Conservation (phyloP, 2,329 filamentous ascomycete species). For the Emydomyces testavorans region DNA sequence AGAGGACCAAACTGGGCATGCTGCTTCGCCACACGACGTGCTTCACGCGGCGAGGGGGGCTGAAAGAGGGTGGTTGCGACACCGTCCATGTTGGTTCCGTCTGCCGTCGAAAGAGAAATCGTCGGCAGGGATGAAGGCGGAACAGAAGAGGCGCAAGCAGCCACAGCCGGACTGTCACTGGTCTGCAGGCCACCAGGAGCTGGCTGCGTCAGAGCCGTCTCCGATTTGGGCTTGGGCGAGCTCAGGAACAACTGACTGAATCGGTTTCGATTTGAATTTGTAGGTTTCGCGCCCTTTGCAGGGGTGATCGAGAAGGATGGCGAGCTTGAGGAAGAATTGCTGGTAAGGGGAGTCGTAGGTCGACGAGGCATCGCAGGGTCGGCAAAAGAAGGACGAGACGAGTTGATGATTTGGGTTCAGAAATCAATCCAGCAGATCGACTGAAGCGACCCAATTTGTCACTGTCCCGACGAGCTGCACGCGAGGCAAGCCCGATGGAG, state of each 20-base stretch:
- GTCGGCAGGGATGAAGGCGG: slow-evolving; percentile 71
- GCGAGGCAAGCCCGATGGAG: slow-evolving; percentile 9
- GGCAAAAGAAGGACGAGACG: too few relatives aligned
- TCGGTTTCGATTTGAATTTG: slow-evolving; percentile 55
- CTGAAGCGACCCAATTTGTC: too few relatives aligned
- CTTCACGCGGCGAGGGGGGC: slow-evolving; percentile 74
- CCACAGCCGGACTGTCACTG: slow-evolving; percentile 44
- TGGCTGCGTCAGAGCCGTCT: slow-evolving; percentile 59
- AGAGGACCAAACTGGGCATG: slow-evolving; percentile 90
- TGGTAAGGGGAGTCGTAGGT: slow-evolving; percentile 48
- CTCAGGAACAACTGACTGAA: slow-evolving; percentile 74
- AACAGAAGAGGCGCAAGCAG: slow-evolving; percentile 58
- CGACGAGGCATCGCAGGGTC: slow-evolving; percentile 50
- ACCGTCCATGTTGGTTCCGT: slow-evolving; percentile 62
- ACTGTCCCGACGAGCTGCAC: too few relatives aligned
- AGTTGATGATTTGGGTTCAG: too few relatives aligned
- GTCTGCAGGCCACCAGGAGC: slow-evolving; percentile 39
- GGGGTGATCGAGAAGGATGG: slow-evolving; percentile 25
- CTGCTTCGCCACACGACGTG: slow-evolving; percentile 59
- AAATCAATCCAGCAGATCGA: too few relatives aligned
- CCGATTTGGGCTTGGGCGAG: slow-evolving; percentile 62
- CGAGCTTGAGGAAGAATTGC: slow-evolving; percentile 39
- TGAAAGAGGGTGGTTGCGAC: slow-evolving; percentile 66
- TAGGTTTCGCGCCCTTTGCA: slow-evolving; percentile 44
- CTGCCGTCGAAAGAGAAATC: slow-evolving; percentile 77